A percentile compares a stretch with the other conserved stretches of the same genome.
Conservation (phyloP, 2,329 filamentous ascomycete genomes). For the Alternaria alternata region DNA sequence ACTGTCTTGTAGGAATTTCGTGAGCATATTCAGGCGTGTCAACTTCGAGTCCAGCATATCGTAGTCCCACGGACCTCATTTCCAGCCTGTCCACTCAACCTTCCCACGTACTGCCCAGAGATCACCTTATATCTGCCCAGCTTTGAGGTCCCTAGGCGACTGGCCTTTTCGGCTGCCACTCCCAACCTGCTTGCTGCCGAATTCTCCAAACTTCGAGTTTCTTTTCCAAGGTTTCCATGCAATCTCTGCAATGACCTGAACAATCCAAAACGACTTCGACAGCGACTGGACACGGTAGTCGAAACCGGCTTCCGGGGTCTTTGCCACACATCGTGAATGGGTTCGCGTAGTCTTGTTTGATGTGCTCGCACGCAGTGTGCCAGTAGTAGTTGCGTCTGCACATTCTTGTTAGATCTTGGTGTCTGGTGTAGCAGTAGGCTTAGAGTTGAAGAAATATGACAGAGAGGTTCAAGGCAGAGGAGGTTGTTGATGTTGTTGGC, state of each 20-base stretch:
- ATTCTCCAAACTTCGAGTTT: not conserved
- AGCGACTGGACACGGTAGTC: not conserved
- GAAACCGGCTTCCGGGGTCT: not conserved
- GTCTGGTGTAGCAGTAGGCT: not conserved
- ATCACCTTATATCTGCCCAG: not conserved
- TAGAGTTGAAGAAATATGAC: not conserved
- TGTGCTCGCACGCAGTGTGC: constrained; percentile 1
- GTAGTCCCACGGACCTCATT: not conserved
- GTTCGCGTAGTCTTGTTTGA: not conserved
- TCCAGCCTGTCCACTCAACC: not conserved
- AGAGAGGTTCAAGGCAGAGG: not conserved
- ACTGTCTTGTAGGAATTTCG: not conserved
- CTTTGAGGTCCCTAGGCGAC: not conserved
- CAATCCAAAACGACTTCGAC: not conserved
- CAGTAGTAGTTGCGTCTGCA: constrained; percentile 4
- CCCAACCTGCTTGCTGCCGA: not conserved
- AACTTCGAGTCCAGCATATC: not conserved
- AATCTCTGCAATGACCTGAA: not conserved
- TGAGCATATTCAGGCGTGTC: not conserved
- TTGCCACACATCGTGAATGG: not conserved
- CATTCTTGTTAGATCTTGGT: not conserved
- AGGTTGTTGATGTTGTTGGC: not conserved
- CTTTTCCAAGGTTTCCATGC: not conserved
- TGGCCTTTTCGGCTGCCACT: not conserved
- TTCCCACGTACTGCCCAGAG: not conserved